Evolutionary conservation across 225 moss, liverwort and hornwort species (phyloP), one percentile per base, ranked within the genome.

Genomic region (Physcomitrium patens): DNA sequence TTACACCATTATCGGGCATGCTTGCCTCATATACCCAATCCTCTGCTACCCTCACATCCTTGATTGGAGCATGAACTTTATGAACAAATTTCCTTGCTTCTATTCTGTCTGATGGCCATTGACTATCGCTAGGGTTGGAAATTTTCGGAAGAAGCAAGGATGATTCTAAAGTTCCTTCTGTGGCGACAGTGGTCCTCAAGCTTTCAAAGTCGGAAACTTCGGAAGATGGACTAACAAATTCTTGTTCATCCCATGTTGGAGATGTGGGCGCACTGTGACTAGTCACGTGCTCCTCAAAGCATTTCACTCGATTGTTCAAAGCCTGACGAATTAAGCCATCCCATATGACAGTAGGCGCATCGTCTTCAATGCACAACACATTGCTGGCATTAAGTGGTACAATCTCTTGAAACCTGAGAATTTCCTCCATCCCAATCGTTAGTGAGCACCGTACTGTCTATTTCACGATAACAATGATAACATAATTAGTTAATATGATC

Each of bases 301-400:
- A 72, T 24, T 71, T 80, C 63, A 80, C 75, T 77, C 74, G 79
- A 27, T 65, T 66, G 65, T 88, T 85, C 0, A 88, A 80, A 19
- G 80, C 80, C 46, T 83, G 66, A n/a, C 82, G 80, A 73, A 88
- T 85, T 52, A 88, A 76, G 57, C 82, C 82, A 67, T 88, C 82
- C 85, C 82, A 88, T 44, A 68, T 67, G 19, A 75, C 23, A 45
- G 80, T 42, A 20, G 85, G 85, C 13, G 80, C 69, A 12, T 88
- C 85, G 78, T 85, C 85, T 76, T 88, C 85, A 58, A 88, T 70
- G 52, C 88, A 88, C 73, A 88, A 70, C 41, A 88, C 82, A 62
- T 88, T 88, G 80, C 31, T 80, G 62, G 76, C 63, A 73, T 16
- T 88, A 12, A 88, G 77, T 17, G 88, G 88, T 12, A 88, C 85